Evolutionary conservation across 495 filamentous ascomycete genomes (phyloP).

Genomic region (Talaromyces liani): DNA sequence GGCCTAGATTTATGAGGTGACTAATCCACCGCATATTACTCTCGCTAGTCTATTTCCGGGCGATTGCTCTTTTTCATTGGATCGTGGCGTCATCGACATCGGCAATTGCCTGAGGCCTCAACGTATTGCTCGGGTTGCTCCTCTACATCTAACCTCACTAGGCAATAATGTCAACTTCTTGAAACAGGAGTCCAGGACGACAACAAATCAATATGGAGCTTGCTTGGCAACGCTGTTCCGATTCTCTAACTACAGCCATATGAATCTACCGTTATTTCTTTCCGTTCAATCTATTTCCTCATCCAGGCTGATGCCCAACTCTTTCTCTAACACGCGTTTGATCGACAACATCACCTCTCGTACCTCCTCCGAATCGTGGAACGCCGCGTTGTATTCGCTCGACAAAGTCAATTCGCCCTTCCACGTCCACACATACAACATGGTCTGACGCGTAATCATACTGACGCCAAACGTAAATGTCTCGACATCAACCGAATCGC

Average conservation of each 20-base stretch:
- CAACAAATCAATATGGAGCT: background rate
- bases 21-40: background rate
- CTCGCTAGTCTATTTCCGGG: background rate
- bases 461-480: conserved; percentile 15
- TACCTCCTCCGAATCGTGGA: conserved; percentile 21
- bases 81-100: background rate
- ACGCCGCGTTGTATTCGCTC: conserved; percentile 33
- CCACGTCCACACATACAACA: conserved; percentile 29
- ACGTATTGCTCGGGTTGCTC: too few relatives aligned
- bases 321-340: background rate
- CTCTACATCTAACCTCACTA: too few relatives aligned
- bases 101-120: background rate
- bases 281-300: background rate
- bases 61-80: background rate
- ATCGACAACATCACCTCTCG: conserved; percentile 5
- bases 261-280: background rate
- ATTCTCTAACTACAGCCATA: background rate
- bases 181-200: too few relatives aligned
- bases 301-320: background rate
- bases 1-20: background rate
- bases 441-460: conserved; percentile 16
- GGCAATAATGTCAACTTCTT: too few relatives aligned
- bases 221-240: background rate
- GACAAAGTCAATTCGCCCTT: conserved; percentile 23
- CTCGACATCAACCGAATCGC: conserved; percentile 6